A percentile compares a stretch with the other conserved stretches of the same genome.
These are phyloP conservation scores for Saprolegnia diclina DNA, from an alignment of 352 stramenopile species.

Conservation along the genomic window DNA sequence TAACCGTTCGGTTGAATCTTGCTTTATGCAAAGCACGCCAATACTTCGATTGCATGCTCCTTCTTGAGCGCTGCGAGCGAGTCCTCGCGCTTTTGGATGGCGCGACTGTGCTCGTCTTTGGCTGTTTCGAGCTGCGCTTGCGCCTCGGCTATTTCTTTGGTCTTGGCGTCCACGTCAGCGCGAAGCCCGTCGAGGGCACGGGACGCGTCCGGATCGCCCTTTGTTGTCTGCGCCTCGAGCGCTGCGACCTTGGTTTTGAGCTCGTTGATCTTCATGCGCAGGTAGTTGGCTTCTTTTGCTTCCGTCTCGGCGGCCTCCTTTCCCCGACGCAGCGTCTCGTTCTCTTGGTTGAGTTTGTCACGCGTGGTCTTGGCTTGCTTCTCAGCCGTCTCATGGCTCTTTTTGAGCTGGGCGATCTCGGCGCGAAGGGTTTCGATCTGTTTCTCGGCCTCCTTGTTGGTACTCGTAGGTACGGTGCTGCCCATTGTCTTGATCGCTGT, in stretches of 20 bases:
- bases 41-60: conserved; percentile 16
- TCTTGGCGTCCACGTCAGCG: conserved; percentile 3
- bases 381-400: conserved; percentile 30
- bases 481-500: neutral
- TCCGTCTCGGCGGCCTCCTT: conserved; percentile 35
- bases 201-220: conserved; percentile 1
- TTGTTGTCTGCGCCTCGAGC: conserved; percentile 28
- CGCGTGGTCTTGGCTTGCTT: conserved; percentile 28
- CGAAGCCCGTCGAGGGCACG: neutral
- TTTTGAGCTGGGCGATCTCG: conserved; percentile 17
- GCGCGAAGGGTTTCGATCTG: conserved; percentile 16
- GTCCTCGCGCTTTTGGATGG: conserved; percentile 32
- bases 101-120: conserved; percentile 32
- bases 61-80: conserved; percentile 30
- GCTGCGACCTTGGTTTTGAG: conserved; percentile 41
- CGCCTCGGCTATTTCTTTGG: conserved; percentile 28
- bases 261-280: conserved; percentile 50
- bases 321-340: conserved; percentile 1
- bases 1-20: conserved; percentile 8
- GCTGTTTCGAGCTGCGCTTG: conserved; percentile 28
- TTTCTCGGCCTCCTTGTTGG: neutral
- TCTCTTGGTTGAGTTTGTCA: conserved; percentile 13
- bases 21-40: conserved; percentile 16
- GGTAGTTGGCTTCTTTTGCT: conserved; percentile 49
- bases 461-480: neutral